Evolutionary conservation across 177 flowering plant species (phyloP).

Genomic region (Vitis hybrid): DNA sequence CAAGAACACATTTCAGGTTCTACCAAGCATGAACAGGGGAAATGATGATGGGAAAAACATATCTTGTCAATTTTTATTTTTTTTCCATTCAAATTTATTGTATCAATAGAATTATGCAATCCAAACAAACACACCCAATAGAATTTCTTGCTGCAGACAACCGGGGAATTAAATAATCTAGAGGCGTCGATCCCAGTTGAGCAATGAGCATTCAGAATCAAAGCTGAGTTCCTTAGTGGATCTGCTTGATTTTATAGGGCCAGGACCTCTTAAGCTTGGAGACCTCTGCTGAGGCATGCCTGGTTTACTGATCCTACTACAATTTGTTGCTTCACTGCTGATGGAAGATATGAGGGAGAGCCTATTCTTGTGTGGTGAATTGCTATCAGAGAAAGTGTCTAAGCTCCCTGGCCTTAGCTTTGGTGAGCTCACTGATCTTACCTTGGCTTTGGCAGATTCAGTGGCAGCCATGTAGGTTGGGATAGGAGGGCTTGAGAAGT

Average conservation of each 20-base stretch:
- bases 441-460: constrained; percentile 55
- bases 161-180: constrained; percentile 9
- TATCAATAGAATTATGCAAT: background rate
- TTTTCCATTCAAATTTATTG: no score
- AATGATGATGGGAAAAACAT: no score
- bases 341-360: constrained; percentile 34
- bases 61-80: no score
- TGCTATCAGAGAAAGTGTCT: constrained; percentile 41
- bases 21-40: no score
- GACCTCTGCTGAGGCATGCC: constrained; percentile 36
- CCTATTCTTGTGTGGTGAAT: constrained; percentile 55
- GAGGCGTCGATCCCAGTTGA: constrained; percentile 23
- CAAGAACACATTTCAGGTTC: no score
- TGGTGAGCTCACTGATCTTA: constrained; percentile 56
- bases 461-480: constrained; percentile 73
- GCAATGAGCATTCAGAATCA: constrained; percentile 32
- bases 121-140: constrained; percentile 1
- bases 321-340: constrained; percentile 31
- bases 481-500: constrained; percentile 28
- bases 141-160: background rate
- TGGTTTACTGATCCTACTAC: constrained; percentile 20
- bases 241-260: constrained; percentile 31
- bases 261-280: constrained; percentile 43
- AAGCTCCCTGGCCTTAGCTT: constrained; percentile 37
- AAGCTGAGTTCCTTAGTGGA: constrained; percentile 32